A percentile compares a stretch with the other conserved stretches of the same genome.
Evolutionary conservation across 2,329 filamentous ascomycete genomes (phyloP).

Genomic region (Penicillium frequentans): DNA sequence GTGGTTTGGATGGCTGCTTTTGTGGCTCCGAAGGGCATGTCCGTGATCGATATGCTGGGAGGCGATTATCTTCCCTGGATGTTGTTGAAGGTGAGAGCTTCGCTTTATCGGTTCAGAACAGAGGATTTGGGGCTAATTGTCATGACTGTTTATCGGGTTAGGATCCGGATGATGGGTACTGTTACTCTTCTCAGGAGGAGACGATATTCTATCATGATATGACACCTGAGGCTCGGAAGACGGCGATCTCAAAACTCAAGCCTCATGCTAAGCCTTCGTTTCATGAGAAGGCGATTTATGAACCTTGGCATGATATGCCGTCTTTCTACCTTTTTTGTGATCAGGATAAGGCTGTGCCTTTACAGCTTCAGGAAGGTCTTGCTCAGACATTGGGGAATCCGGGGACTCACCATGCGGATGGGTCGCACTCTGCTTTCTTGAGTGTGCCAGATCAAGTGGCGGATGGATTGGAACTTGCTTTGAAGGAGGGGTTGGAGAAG

Average conservation of each 20-base stretch:
- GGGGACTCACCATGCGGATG: constrained; percentile 32
- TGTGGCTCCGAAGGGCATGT: constrained; percentile 32
- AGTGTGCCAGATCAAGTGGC: constrained; percentile 36
- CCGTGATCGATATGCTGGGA: constrained; percentile 27
- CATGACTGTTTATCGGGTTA: background rate
- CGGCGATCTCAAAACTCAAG: constrained; percentile 23
- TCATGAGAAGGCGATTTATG: constrained; percentile 22
- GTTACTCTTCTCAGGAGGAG: constrained; percentile 12
- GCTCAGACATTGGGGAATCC: constrained; percentile 27
- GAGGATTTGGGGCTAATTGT: background rate
- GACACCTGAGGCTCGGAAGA: constrained; percentile 18
- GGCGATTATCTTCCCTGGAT: constrained; percentile 28
- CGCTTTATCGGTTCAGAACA: background rate
- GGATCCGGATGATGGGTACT: constrained; percentile 17
- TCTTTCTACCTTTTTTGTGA: constrained; percentile 37
- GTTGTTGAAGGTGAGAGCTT: constrained; percentile 15
- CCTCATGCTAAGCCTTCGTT: constrained; percentile 27
- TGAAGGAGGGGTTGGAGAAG: constrained; percentile 18
- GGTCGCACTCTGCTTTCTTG: constrained; percentile 43
- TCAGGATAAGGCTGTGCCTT: constrained; percentile 33
- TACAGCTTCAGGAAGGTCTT: constrained; percentile 32
- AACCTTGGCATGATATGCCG: constrained; percentile 37
- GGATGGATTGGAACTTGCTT: constrained; percentile 30
- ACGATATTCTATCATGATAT: constrained; percentile 34
- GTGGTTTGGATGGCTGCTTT: constrained; percentile 35